These are phyloP conservation scores for Begonia masoniana DNA, from an alignment of 306 rosid genomes.

Conservation along the genomic window DNA sequence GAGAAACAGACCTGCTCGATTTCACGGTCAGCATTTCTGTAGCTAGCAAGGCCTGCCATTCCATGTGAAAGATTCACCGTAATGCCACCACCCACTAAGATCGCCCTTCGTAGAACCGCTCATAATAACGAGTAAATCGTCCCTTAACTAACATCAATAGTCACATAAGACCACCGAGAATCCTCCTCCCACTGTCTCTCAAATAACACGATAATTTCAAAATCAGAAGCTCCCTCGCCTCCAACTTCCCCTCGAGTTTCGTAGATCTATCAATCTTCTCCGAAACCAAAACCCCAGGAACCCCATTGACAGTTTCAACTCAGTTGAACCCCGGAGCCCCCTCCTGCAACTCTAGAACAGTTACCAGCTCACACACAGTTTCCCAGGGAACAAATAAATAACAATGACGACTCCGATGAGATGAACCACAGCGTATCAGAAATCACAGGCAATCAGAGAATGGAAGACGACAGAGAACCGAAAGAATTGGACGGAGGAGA, in stretches of 20 bases:
- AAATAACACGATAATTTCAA: conserved; percentile 9
- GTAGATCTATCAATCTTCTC: conserved; percentile 35
- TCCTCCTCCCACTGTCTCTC: conserved; percentile 11
- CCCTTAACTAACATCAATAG: conserved; percentile 65
- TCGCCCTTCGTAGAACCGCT: conserved; percentile 73
- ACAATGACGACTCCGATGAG: not conserved
- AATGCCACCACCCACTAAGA: conserved; percentile 88
- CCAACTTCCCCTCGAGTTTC: conserved; percentile 17
- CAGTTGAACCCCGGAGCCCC: conserved; percentile 14
- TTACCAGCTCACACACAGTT: conserved; percentile 7
- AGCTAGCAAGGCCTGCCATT: conserved; percentile 98
- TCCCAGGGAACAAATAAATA: conserved; percentile 1
- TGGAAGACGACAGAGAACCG: conserved; percentile 20
- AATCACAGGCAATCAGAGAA: conserved; percentile 2
- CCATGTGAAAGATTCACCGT: conserved; percentile 67
- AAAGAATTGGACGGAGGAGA: conserved; percentile 19
- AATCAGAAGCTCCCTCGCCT: conserved; percentile 10
- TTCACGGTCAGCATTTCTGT: conserved; percentile 89
- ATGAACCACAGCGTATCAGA: not conserved
- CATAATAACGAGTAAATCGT: conserved; percentile 50
- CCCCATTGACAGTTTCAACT: conserved; percentile 28
- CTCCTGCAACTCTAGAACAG: conserved; percentile 17
- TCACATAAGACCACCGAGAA: conserved; percentile 20
- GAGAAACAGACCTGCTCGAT: conserved; percentile 47
- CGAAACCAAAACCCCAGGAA: conserved; percentile 15